Evolutionary conservation across 202 grass and related monocot genomes (phyloP), one percentile per base, ranked within the genome.

Genomic region (Brachypodium distachyon): DNA sequence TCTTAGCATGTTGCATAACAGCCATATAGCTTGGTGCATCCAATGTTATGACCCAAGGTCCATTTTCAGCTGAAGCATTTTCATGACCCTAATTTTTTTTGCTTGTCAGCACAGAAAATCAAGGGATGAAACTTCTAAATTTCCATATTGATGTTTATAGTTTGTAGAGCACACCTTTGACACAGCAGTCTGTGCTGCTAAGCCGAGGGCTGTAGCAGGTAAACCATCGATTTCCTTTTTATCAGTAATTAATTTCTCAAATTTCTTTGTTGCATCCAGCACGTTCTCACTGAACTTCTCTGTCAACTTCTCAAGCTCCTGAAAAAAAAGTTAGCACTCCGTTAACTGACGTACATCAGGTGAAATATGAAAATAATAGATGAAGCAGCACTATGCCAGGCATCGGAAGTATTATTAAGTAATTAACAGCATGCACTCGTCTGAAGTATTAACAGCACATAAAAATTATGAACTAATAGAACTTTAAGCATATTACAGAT

Each of bases 231-330:
- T 79, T 86, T 98, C 91, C 7, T 92, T 92, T 76, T 95, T 98
- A 51, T 98, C 89, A 2, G 73, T 88, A 74, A 98, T 85, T 68
- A 98, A 76, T 78, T 89, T 98, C 82, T 98, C 89, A 29, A 92
- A 98, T 74, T 88, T 94, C 77, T 98, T 95, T 69, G 96, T 98
- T 72, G 89, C 89, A 37, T 95, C 91, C 61, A 98, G 71, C 57
- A 98, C 89, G 78, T 98, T 98, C 66, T 98, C 96, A 62, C 89
- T 98, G 67, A 98, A 98, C 77, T 98, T 98, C 41, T 92, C 84
- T 14, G 91, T 66, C 32, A 98, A 52, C 59, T 95, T 98, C 68
- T 98, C 96, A 83, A 98, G 89, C 38, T 98, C 91, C 96, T 98
- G 82, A 62, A 87, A 87, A 51, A n/a, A 78, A 58, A n/a, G 27